Base-by-base conservation (phyloP, 345 rosid genomes). In the Schrenkiella parvula region DNA sequence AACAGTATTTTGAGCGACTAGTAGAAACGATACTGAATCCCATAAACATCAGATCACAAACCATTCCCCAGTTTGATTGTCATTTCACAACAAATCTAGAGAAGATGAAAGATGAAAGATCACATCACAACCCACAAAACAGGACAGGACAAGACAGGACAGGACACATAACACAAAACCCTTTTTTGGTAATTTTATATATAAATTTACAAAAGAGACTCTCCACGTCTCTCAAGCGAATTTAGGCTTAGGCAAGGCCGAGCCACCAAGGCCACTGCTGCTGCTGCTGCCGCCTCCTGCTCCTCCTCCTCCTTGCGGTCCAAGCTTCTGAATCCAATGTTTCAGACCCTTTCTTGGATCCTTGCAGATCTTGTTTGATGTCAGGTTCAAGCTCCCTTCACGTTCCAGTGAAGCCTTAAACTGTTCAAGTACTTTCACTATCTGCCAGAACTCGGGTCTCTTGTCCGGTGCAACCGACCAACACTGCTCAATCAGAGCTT, bases 371-470 rank as follows among this genome's bases (percentile, higher is more conserved):
- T 73, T 78, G 74, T 60, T 80, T 6, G 66, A 76, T 13, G 48
- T 82, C 59, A 87, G 81, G 72, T 80, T 85, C 74, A 95, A 70
- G 39, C 84, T 84, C 29, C 99, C 99, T 29, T 91, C 86, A 23
- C 47, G 76, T n/a, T 84, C 85, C 32, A 86, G 82, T 0, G 98
- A 90, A 28, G 81, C 67, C 42, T 75, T 77, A 42, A 95, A 95
- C 75, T 89, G 86, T 82, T 95, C 97, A 64, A 95, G 80, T 17
- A 88, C 92, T 79, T 87, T 92, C 62, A 95, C 93, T 17, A 95
- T 78, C 82, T 95, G 99, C 91, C 93, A 83, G 80, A 91, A 95
- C 76, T 91, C 98, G 0, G 98, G 99, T 81, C 99, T 86, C 82
- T 89, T 91, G 15, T 88, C 98, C 5, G 99, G 88, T 15, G 88